Conservation (phyloP, 345 rosid genomes). For the Linum usitatissimum region DNA sequence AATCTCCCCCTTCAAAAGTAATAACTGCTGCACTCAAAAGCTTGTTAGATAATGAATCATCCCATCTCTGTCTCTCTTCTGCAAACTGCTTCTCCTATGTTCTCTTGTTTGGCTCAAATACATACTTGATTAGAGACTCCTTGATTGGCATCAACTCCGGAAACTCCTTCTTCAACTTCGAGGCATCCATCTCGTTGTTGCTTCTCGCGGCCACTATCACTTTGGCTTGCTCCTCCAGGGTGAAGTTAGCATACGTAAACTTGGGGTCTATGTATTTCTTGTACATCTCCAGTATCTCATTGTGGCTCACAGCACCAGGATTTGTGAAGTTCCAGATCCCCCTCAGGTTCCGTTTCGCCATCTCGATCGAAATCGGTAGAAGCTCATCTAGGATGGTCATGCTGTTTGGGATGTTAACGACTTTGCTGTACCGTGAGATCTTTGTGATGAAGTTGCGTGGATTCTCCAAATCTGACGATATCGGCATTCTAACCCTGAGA, state of each 20-base stretch:
- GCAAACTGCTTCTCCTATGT: not conserved
- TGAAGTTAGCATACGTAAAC: constrained; percentile 12
- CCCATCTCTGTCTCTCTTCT: not conserved
- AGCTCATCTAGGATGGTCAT: constrained; percentile 16
- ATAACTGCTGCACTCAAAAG: no score
- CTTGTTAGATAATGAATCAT: no score
- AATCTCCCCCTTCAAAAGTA: no score
- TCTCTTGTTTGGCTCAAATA: constrained; percentile 15
- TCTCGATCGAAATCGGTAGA: constrained; percentile 14
- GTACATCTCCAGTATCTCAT: constrained; percentile 19
- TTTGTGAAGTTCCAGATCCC: constrained; percentile 19
- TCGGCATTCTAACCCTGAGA: constrained; percentile 16
- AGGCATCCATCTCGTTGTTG: constrained; percentile 17
- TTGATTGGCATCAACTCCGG: constrained; percentile 13
- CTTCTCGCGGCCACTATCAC: constrained; percentile 16
- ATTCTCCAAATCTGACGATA: constrained; percentile 16
- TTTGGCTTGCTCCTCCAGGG: constrained; percentile 17
- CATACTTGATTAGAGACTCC: constrained; percentile 13
- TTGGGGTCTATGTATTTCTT: constrained; percentile 12
- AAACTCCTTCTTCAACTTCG: constrained; percentile 16
- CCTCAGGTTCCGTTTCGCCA: constrained; percentile 16
- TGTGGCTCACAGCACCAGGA: constrained; percentile 15
- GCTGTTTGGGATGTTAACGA: constrained; percentile 19
- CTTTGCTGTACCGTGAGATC: constrained; percentile 13
- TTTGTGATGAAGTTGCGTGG: constrained; percentile 14